phyloP scores from a whole-genome alignment of 2,329 filamentous ascomycete species.

The Colletotrichum filicis region DNA sequence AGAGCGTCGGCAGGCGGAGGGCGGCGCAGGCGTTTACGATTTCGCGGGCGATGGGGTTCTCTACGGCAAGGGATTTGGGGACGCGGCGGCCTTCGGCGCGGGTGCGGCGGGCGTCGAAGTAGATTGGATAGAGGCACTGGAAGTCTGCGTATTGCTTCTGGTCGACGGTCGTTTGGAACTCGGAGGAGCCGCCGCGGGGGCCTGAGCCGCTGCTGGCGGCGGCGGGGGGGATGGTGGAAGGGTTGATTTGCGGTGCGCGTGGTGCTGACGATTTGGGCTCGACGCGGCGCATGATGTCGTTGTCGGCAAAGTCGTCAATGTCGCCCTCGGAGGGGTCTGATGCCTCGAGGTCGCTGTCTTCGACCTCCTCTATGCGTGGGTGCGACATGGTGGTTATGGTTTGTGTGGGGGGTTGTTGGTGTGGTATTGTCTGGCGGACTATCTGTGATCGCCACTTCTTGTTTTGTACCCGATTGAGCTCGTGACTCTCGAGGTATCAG shows the following conservation, averaged over 20 bases:
- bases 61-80: constrained; percentile 75
- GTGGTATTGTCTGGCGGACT: constrained; percentile 16
- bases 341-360: constrained; percentile 76
- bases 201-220: constrained; percentile 48
- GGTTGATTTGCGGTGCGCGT: constrained; percentile 43
- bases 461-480: neutral
- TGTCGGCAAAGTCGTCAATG: constrained; percentile 72
- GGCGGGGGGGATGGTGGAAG: constrained; percentile 47
- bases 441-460: neutral
- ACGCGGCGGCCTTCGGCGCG: constrained; percentile 87
- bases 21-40: constrained; percentile 86
- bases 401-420: neutral
- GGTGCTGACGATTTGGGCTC: constrained; percentile 46
- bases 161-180: constrained; percentile 53
- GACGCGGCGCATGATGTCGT: constrained; percentile 65
- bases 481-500: neutral
- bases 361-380: constrained; percentile 92
- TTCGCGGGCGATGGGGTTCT: constrained; percentile 87
- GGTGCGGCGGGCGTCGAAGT: constrained; percentile 84
- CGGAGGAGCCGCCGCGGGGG: constrained; percentile 41
- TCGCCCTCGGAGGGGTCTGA: constrained; percentile 91
- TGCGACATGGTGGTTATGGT: constrained; percentile 72
- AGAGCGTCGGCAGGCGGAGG: constrained; percentile 77
- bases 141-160: constrained; percentile 75
- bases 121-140: constrained; percentile 93